These are phyloP conservation scores for Hypseocharis bilobata DNA, from an alignment of 441 rosid genomes.

Conservation along the genomic window DNA sequence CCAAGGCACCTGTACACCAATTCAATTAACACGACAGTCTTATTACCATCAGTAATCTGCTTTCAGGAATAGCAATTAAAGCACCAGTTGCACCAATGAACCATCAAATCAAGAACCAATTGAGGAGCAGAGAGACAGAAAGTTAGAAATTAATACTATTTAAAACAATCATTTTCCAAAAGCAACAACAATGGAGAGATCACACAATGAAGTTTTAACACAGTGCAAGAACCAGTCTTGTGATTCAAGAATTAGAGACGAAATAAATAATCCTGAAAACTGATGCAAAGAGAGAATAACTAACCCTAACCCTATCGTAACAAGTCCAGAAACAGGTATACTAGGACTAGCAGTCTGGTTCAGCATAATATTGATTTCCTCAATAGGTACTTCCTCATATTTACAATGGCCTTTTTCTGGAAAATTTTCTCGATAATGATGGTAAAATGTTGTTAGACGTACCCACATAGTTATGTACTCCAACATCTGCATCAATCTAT, in stretches of 20 bases:
- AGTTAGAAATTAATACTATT: not conserved
- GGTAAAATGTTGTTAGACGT: not conserved
- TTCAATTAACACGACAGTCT: slow-evolving; percentile 12
- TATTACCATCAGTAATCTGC: slow-evolving; percentile 2
- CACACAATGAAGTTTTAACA: not conserved
- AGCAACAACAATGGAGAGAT: not conserved
- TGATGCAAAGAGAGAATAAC: too few relatives aligned
- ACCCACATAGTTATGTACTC: not conserved
- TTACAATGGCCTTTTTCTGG: not conserved
- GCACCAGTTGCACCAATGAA: not conserved
- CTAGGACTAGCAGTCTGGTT: not conserved
- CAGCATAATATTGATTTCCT: not conserved
- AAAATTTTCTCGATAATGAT: not conserved
- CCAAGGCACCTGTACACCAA: slow-evolving; percentile 54
- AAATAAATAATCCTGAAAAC: not conserved
- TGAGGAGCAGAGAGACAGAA: not conserved
- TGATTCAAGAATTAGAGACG: not conserved
- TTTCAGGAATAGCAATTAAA: not conserved
- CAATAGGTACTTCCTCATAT: not conserved
- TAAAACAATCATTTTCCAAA: not conserved
- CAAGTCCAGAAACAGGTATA: too few relatives aligned
- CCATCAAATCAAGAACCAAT: slow-evolving; percentile 1
- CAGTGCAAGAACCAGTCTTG: not conserved
- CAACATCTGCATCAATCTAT: not conserved
- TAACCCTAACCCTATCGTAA: too few relatives aligned